phyloP scores from a whole-genome alignment of 179 eudicot species.

The Nepenthes alata region DNA sequence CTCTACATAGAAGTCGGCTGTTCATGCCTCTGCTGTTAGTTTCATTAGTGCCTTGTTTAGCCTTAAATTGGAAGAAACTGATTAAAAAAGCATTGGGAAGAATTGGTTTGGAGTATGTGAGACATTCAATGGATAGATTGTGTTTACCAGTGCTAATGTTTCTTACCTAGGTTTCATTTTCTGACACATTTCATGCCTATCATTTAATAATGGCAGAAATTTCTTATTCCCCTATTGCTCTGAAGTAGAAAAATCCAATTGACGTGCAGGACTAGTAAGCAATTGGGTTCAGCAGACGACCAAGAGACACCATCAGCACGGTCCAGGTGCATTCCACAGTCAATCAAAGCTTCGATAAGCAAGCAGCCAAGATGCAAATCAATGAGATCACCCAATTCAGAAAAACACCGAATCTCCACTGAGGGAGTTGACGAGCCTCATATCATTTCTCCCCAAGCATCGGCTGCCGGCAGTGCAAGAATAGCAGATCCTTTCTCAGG shows the following conservation, averaged over 20 bases:
- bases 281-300: slow-evolving; percentile 26
- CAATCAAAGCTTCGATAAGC: slow-evolving; percentile 50
- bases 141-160: too few relatives aligned
- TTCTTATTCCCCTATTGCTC: neutral
- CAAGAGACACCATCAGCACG: slow-evolving; percentile 32
- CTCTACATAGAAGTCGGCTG: too few relatives aligned
- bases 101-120: too few relatives aligned
- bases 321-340: slow-evolving; percentile 61
- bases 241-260: slow-evolving; percentile 5
- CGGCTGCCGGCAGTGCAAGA: slow-evolving; percentile 55
- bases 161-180: too few relatives aligned
- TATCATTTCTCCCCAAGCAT: slow-evolving; percentile 24
- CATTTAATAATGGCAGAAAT: too few relatives aligned
- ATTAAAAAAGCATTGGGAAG: too few relatives aligned
- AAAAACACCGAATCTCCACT: slow-evolving; percentile 59
- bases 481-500: slow-evolving; percentile 35
- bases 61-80: too few relatives aligned
- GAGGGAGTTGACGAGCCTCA: slow-evolving; percentile 37
- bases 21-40: too few relatives aligned
- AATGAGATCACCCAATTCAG: slow-evolving; percentile 75
- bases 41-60: too few relatives aligned
- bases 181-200: too few relatives aligned
- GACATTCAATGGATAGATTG: too few relatives aligned
- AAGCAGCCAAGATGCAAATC: slow-evolving; percentile 67
- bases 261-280: slow-evolving; percentile 41